A percentile compares a stretch with the other conserved stretches of the same genome.
Conservation (phyloP, 2,329 filamentous ascomycete genomes). For the Diaporthe destruens region DNA sequence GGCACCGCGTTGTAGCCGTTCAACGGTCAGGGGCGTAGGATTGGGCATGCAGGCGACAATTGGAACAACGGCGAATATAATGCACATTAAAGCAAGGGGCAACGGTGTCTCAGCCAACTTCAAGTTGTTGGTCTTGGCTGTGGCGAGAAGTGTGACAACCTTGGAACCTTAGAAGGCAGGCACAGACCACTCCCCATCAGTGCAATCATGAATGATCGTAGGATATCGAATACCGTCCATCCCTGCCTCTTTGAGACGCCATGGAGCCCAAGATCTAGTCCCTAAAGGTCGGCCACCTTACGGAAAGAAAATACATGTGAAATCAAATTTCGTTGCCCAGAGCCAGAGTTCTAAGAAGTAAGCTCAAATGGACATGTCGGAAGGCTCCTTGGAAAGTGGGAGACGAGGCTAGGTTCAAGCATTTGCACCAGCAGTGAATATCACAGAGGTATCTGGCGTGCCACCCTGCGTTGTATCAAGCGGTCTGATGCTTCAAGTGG, state of each 20-base stretch:
- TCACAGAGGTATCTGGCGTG: too few species aligned
- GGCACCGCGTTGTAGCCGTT: conserved; percentile 5
- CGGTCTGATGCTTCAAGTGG: too few species aligned
- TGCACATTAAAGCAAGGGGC: conserved; percentile 47
- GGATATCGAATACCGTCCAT: conserved; percentile 49
- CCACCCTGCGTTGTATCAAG: too few species aligned
- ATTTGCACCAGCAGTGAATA: too few species aligned
- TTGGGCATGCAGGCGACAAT: conserved; percentile 43
- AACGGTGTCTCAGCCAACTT: conserved; percentile 43
- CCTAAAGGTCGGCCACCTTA: too few species aligned
- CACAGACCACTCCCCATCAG: conserved; percentile 43
- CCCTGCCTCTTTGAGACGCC: conserved; percentile 48
- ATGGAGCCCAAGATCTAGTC: conserved; percentile 43
- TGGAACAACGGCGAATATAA: conserved; percentile 45
- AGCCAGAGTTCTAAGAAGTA: too few species aligned
- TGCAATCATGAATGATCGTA: conserved; percentile 43
- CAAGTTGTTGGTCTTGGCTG: conserved; percentile 28
- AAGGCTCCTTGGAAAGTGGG: too few species aligned
- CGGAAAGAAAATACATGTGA: too few species aligned
- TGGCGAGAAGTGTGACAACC: conserved; percentile 43
- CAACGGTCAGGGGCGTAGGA: conserved; percentile 21
- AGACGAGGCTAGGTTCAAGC: too few species aligned
- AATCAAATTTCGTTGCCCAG: too few species aligned
- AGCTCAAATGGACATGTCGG: too few species aligned
- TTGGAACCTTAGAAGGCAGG: too few species aligned